These are phyloP conservation scores for Vigna radiata DNA, from an alignment of 306 rosid genomes.

Conservation along the genomic window DNA sequence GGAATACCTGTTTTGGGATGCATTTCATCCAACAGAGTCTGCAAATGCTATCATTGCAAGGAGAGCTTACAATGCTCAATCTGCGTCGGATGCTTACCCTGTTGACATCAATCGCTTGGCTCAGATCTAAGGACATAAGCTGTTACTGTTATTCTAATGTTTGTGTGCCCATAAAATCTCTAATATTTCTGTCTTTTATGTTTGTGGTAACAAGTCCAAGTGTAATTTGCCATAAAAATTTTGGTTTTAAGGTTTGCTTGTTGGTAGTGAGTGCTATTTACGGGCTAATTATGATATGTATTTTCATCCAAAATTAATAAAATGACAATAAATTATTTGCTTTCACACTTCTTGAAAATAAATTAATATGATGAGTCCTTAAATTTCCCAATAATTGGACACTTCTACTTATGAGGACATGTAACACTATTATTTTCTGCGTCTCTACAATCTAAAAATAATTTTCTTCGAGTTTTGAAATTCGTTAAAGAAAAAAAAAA, in stretches of 20 bases:
- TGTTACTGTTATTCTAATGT: background rate
- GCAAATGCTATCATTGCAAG: slow-evolving; percentile 63
- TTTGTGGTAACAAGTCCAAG: slow-evolving; percentile 16
- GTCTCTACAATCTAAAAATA: too few relatives aligned
- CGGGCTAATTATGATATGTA: background rate
- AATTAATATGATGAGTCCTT: background rate
- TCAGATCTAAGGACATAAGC: slow-evolving; percentile 50
- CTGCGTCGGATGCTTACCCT: slow-evolving; percentile 87
- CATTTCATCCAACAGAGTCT: slow-evolving; percentile 90
- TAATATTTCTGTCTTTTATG: background rate
- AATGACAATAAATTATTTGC: slow-evolving; percentile 10
- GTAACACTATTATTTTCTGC: too few relatives aligned
- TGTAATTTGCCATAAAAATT: slow-evolving; percentile 20
- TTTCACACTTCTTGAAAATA: background rate
- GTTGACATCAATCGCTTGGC: slow-evolving; percentile 76
- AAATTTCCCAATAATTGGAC: too few relatives aligned
- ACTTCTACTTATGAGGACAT: too few relatives aligned
- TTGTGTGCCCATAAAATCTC: background rate
- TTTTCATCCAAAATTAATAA: slow-evolving; percentile 20
- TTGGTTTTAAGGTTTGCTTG: background rate
- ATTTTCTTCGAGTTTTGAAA: too few relatives aligned
- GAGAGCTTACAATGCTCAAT: slow-evolving; percentile 80
- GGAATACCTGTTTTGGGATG: slow-evolving; percentile 87
- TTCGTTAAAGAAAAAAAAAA: too few relatives aligned
- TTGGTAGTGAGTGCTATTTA: background rate